A percentile compares a stretch with the other conserved stretches of the same genome.
These are phyloP conservation scores for Dionaea muscipula DNA, from an alignment of 179 eudicot genomes.

Conservation along the genomic window DNA sequence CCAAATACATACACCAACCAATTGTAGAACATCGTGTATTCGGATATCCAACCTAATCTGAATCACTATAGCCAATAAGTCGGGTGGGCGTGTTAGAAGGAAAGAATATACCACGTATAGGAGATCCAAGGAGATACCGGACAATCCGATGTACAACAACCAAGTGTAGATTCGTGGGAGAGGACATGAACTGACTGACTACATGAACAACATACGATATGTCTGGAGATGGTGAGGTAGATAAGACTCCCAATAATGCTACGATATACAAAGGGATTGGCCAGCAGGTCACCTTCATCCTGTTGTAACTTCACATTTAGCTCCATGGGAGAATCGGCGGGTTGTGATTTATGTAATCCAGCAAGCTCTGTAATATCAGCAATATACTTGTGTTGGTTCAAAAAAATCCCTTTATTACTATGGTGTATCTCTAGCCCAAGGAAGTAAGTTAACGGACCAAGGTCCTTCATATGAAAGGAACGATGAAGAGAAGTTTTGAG, in stretches of 20 bases:
- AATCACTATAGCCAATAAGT: neutral
- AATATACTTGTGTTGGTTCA: slow-evolving; percentile 1
- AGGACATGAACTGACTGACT: neutral
- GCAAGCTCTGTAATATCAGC: neutral
- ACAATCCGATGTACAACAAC: neutral
- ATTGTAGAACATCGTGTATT: neutral
- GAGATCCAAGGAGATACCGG: neutral
- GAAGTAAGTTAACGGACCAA: neutral
- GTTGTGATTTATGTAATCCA: neutral
- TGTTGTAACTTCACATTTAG: neutral
- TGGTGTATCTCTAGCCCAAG: neutral
- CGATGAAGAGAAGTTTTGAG: neutral
- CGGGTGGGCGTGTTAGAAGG: neutral
- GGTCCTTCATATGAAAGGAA: neutral
- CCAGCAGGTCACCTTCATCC: neutral
- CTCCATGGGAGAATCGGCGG: neutral
- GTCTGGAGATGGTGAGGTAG: neutral
- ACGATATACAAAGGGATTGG: neutral
- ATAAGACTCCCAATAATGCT: neutral
- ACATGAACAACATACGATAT: neutral
- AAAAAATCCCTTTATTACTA: neutral
- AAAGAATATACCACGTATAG: neutral
- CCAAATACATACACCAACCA: too few species aligned
- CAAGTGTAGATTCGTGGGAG: neutral
- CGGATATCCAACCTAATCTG: neutral